phyloP scores from a whole-genome alignment of 2,329 filamentous ascomycete genomes.

The Endothia cerciana region DNA sequence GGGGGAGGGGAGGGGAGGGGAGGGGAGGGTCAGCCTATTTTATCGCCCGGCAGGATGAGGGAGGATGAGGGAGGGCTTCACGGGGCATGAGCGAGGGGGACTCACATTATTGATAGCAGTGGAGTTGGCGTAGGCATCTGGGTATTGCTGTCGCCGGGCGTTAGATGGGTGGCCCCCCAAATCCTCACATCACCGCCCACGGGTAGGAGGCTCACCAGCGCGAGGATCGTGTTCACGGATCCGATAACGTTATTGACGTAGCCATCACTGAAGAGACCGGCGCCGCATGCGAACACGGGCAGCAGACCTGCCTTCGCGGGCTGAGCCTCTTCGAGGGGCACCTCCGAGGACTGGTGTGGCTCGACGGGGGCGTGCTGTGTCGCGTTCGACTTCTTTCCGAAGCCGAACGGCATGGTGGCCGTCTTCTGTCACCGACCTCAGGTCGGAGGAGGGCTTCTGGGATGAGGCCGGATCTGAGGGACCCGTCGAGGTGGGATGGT shows the following conservation, averaged over 20 bases:
- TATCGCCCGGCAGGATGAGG: not conserved
- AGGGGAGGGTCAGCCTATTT: not conserved
- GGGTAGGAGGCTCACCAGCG: not conserved
- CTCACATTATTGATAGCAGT: slow-evolving; percentile 67
- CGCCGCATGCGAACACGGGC: slow-evolving; percentile 86
- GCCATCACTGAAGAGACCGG: slow-evolving; percentile 88
- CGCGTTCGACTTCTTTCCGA: slow-evolving; percentile 23
- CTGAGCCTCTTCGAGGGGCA: slow-evolving; percentile 6
- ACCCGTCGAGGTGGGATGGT: not conserved
- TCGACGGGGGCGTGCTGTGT: slow-evolving; percentile 11
- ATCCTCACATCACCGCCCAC: not conserved
- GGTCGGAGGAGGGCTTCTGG: not conserved
- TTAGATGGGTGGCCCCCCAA: not conserved
- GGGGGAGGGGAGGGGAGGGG: not conserved
- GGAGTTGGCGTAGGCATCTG: slow-evolving; percentile 68
- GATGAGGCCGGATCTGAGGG: not conserved
- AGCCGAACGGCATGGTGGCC: slow-evolving; percentile 24
- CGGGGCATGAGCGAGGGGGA: not conserved
- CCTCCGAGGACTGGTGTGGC: slow-evolving; percentile 18
- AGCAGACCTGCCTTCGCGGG: slow-evolving; percentile 37
- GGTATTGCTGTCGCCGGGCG: slow-evolving; percentile 59
- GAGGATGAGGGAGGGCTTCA: not conserved
- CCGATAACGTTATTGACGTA: slow-evolving; percentile 78
- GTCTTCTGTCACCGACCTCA: not conserved
- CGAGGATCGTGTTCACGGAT: slow-evolving; percentile 7